Base-by-base conservation (phyloP, 2,329 filamentous ascomycete genomes). In the Sporothrix globosa region DNA sequence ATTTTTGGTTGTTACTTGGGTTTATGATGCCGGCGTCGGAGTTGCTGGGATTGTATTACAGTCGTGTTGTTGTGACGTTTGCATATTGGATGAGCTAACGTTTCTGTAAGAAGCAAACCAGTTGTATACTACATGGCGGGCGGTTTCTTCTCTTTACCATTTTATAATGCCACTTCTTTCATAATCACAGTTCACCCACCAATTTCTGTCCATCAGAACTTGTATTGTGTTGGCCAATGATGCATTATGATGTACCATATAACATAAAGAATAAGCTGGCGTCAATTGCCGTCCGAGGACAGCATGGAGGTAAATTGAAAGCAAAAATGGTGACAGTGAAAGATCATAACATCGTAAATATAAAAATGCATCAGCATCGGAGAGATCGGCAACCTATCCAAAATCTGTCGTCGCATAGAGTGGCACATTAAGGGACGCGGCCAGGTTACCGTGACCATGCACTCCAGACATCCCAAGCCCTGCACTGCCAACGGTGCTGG, bases 361-460 rank as follows among this genome's bases (percentile, higher is more conserved):
- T 13, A 10, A 24, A 34, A 50, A 58, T n/a, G 46, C 4, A 54
- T 34, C 41, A 30, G 27, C 39, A 27, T 9, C 3, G 11, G 2
- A 48, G 14, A 41, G 3, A n/a, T 9, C 2, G 17, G 27, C 17
- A 6, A 4, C 46, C 65, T 34, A 68, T 1, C 34, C 39, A 44
- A 68, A 52, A 17, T 71, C 70, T 4, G 66, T 63, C 30, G 67
- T 69, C 3, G 52, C 34, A 11, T 71, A 71, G 13, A 68, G 39
- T 3, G 58, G 69, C 58, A 68, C 69, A 27, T 65, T 69, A 17
- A 69, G 34, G 0, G 56, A 39, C 14, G 34, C 34, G 2, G 24
- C 10, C 56, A 65, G 44, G 41, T 56, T 48, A 9, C 44, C 30
- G 17, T 67, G n/a, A 0, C 39, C 66, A 1, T 53, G 27, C n/a